Percentiles rank a stretch among this genome's conserved stretches.
phyloP scores from a whole-genome alignment of 805 yeast genomes.

The Hanseniaspora opuntiae region DNA sequence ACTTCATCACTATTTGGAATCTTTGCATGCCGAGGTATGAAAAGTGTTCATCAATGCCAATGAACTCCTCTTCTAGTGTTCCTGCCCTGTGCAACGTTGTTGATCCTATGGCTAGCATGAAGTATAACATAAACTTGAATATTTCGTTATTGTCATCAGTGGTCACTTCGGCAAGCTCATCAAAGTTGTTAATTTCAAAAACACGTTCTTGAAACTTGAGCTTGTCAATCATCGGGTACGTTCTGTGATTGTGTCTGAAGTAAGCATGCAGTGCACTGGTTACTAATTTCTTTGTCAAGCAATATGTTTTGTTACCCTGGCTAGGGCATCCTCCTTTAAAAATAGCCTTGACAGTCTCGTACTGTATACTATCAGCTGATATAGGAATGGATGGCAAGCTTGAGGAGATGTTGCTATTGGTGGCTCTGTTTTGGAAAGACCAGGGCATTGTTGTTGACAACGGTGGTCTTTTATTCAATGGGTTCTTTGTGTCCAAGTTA shows the following conservation, averaged over 20 bases:
- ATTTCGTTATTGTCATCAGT: conserved; percentile 19
- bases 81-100: conserved; percentile 35
- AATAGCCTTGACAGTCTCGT: conserved; percentile 21
- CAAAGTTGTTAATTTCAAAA: conserved; percentile 22
- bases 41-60: conserved; percentile 29
- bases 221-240: conserved; percentile 34
- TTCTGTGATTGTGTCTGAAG: conserved; percentile 33
- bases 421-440: not conserved
- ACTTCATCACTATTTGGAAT: conserved; percentile 27
- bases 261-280: conserved; percentile 31
- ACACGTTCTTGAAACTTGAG: conserved; percentile 26
- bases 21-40: conserved; percentile 31
- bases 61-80: conserved; percentile 26
- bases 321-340: conserved; percentile 21
- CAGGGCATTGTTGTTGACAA: not conserved
- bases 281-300: conserved; percentile 25
- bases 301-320: conserved; percentile 14
- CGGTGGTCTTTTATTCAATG: not conserved
- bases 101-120: conserved; percentile 44
- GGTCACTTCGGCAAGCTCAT: conserved; percentile 15
- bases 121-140: conserved; percentile 35
- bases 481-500: conserved; percentile 7
- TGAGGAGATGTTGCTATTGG: not conserved
- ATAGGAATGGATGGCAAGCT: conserved; percentile 21
- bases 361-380: conserved; percentile 22